phyloP scores from a whole-genome alignment of 345 rosid species.

The Pugionium cornutum region DNA sequence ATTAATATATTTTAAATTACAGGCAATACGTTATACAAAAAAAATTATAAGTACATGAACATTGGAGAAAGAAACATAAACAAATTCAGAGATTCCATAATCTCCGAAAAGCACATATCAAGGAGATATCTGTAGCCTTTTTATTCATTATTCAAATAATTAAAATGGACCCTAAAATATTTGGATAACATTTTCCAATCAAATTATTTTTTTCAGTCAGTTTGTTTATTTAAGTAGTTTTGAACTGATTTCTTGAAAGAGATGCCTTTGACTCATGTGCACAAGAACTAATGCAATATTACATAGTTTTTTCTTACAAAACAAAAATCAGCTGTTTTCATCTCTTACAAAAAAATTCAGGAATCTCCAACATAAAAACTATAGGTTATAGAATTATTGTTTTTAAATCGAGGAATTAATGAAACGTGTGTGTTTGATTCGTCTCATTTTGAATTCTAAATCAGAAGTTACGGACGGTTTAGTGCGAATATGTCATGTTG shows the following conservation, averaged over 20 bases:
- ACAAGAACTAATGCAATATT: no score
- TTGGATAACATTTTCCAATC: conserved; percentile 27
- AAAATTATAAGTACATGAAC: not conserved
- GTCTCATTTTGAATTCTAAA: no score
- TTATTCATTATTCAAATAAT: not conserved
- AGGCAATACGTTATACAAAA: not conserved
- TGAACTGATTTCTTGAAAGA: conserved; percentile 11
- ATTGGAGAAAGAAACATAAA: not conserved
- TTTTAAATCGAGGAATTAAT: not conserved
- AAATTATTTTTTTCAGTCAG: conserved; percentile 16
- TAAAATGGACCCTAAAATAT: not conserved
- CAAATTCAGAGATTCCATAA: conserved; percentile 18
- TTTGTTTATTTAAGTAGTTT: not conserved
- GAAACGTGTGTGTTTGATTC: no score
- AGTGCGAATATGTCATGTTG: no score
- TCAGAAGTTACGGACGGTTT: no score
- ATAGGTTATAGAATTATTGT: not conserved
- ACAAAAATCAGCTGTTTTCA: no score
- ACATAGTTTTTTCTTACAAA: no score
- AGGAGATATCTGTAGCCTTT: conserved; percentile 31
- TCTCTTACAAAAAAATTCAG: conserved; percentile 14
- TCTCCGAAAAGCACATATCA: conserved; percentile 27
- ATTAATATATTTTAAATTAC: not conserved
- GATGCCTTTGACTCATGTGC: no score
- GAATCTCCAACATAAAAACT: not conserved